A percentile compares a stretch with the other conserved stretches of the same genome.
phyloP scores from a whole-genome alignment of 2,329 filamentous ascomycete species.

The Bipolaris gigantea region DNA sequence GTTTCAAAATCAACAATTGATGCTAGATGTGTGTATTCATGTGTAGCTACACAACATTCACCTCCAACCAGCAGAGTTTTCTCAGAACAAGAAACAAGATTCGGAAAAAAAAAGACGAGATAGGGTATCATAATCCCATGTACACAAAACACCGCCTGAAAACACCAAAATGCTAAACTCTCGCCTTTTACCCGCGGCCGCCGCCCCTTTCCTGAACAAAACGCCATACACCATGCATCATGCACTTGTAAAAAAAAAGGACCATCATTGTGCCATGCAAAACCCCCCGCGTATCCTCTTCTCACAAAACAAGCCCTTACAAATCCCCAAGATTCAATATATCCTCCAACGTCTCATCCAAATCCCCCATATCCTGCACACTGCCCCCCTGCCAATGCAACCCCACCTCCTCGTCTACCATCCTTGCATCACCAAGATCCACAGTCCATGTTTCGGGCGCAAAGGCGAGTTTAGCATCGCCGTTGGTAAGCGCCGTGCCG shows the following conservation, averaged over 20 bases:
- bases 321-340: slow-evolving; percentile 36
- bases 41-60: too few species aligned
- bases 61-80: too few species aligned
- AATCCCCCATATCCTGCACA: slow-evolving; percentile 30
- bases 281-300: too few species aligned
- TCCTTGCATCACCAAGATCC: slow-evolving; percentile 28
- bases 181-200: neutral
- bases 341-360: slow-evolving; percentile 47
- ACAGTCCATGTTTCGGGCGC: slow-evolving; percentile 19
- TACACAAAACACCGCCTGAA: neutral
- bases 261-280: too few species aligned
- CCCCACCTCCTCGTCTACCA: slow-evolving; percentile 38
- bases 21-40: too few species aligned
- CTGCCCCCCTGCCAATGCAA: slow-evolving; percentile 46
- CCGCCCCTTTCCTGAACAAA: too few species aligned
- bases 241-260: too few species aligned
- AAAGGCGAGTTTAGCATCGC: slow-evolving; percentile 7
- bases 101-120: slow-evolving; percentile 6
- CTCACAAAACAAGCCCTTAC: neutral
- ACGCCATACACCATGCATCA: too few species aligned
- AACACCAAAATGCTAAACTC: slow-evolving; percentile 9
- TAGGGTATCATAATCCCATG: slow-evolving; percentile 25
- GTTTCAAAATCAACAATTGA: too few species aligned
- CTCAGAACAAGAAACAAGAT: neutral
- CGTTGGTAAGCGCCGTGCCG: slow-evolving; percentile 13